phyloP scores from a whole-genome alignment of 768 basidiomycete genomes.

The Candolleomyces efflorescens region DNA sequence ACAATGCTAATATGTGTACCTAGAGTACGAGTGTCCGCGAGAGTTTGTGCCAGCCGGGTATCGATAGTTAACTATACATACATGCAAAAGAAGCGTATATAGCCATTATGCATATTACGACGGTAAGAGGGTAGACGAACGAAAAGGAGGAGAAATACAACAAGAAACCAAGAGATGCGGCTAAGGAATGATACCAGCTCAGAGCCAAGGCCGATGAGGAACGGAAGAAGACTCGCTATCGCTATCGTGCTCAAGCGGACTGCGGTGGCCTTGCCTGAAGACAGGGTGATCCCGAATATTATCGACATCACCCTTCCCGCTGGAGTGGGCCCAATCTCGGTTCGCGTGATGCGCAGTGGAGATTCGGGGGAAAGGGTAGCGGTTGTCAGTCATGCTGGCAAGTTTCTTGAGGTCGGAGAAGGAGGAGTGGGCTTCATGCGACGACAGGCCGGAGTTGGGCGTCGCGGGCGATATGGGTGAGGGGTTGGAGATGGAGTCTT shows the following conservation, averaged over 20 bases:
- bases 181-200: neutral
- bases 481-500: constrained; percentile 43
- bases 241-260: constrained; percentile 27
- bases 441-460: constrained; percentile 40
- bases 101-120: constrained; percentile 5
- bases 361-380: constrained; percentile 8
- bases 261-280: constrained; percentile 12
- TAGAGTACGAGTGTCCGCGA: neutral
- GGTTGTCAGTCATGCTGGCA: constrained; percentile 6
- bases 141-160: neutral
- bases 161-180: neutral
- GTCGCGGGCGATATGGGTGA: constrained; percentile 56
- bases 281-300: constrained; percentile 16
- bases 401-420: constrained; percentile 11
- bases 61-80: constrained; percentile 1
- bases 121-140: neutral
- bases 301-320: constrained; percentile 6
- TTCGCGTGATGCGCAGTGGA: neutral
- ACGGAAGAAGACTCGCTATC: constrained; percentile 31
- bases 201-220: constrained; percentile 46
- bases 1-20: neutral
- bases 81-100: neutral
- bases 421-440: constrained; percentile 6
- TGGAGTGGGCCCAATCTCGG: constrained; percentile 3
- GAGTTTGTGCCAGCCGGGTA: neutral